Percentiles rank a stretch among this genome's conserved stretches.
Conservation (phyloP, 176 grass and related monocot species). For the Bromus sterilis region DNA sequence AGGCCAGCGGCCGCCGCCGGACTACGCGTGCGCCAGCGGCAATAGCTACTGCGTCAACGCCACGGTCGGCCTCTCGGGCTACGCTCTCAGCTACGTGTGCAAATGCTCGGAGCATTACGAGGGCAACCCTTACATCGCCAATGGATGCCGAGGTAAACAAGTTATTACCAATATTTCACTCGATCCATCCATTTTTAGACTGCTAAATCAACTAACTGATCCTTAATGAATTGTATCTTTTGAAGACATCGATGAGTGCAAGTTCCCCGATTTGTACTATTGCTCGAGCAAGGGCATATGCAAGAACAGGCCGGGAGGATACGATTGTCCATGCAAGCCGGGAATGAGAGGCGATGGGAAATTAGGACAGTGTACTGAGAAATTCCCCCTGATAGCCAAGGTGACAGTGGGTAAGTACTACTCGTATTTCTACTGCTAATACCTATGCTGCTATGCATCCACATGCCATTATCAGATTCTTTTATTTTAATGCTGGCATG, state of each 20-base stretch:
- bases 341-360: neutral
- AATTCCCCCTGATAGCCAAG: neutral
- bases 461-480: no score
- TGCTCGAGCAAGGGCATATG: neutral
- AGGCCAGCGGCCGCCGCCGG: neutral
- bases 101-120: neutral
- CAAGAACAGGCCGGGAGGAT: neutral
- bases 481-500: no score
- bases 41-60: neutral
- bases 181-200: neutral
- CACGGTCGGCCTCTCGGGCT: neutral
- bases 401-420: neutral
- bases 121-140: neutral
- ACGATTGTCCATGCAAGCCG: neutral
- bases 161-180: no score
- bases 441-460: no score
- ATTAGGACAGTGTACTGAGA: neutral
- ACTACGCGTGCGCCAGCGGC: neutral
- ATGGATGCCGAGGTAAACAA: slow-evolving; percentile 11
- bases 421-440: no score
- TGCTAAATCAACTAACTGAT: neutral
- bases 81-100: neutral
- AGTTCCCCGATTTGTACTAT: neutral
- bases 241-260: slow-evolving; percentile 12
- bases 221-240: neutral